phyloP scores from a whole-genome alignment of 1,284 basidiomycete genomes.

The Apiotrichum sp. region DNA sequence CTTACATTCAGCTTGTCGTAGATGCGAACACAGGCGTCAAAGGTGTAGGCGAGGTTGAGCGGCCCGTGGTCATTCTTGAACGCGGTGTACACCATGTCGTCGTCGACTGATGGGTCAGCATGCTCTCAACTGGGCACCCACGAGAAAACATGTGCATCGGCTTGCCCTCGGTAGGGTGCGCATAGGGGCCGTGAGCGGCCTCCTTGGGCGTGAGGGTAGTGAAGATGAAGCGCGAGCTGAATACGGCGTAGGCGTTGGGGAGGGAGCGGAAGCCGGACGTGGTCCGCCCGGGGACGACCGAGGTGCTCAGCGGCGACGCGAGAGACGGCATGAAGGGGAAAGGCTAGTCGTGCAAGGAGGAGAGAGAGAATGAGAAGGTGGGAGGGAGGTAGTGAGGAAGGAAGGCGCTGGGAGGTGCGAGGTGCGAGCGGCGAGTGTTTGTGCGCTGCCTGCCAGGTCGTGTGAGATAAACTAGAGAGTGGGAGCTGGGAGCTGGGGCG shows the following conservation, averaged over 20 bases:
- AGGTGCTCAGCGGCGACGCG: too few species aligned
- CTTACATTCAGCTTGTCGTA: slow-evolving; percentile 76
- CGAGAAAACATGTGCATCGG: slow-evolving; percentile 33
- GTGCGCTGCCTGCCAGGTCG: too few species aligned
- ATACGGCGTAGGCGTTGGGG: slow-evolving; percentile 35
- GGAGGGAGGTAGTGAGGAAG: too few species aligned
- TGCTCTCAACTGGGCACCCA: slow-evolving; percentile 15
- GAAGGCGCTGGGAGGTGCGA: too few species aligned
- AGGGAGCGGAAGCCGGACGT: slow-evolving; percentile 16
- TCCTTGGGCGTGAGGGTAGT: slow-evolving; percentile 33
- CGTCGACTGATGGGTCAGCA: slow-evolving; percentile 50
- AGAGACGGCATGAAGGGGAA: too few species aligned
- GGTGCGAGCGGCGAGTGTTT: too few species aligned
- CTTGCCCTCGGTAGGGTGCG: slow-evolving; percentile 28
- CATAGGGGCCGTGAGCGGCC: slow-evolving; percentile 23
- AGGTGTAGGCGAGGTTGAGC: slow-evolving; percentile 83
- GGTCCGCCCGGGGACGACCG: not conserved
- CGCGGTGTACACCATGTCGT: slow-evolving; percentile 83
- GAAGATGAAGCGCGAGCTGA: slow-evolving; percentile 36
- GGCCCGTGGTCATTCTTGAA: slow-evolving; percentile 97
- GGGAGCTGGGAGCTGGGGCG: too few species aligned
- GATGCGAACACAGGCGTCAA: slow-evolving; percentile 87
- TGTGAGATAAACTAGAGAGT: too few species aligned
- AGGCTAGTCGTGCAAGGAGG: too few species aligned
- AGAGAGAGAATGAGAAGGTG: too few species aligned